Evolutionary conservation across 495 filamentous ascomycete genomes (phyloP).

Genomic region (Tetracladium setigerum): DNA sequence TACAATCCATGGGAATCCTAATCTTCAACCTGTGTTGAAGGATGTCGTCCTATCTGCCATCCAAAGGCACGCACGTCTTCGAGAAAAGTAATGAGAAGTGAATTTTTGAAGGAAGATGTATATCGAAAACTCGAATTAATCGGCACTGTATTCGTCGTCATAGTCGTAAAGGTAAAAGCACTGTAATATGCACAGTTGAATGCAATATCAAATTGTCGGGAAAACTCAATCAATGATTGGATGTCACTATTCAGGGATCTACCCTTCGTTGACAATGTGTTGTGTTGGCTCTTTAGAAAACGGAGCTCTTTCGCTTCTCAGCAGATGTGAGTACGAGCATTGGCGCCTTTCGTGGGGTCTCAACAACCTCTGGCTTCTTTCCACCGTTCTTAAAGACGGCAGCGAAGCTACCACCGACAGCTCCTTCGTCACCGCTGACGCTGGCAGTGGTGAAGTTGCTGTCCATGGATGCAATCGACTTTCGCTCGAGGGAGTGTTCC

Average conservation of each 20-base stretch:
- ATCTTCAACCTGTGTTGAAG: background rate
- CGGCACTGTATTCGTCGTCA: conserved; percentile 19
- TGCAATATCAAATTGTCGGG: conserved; percentile 27
- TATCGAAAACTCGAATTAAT: conserved; percentile 13
- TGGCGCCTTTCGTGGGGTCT: conserved; percentile 69
- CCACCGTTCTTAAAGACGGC: conserved; percentile 49
- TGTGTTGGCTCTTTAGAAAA: conserved; percentile 33
- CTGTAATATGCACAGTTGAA: conserved; percentile 26
- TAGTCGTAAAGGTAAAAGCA: conserved; percentile 22
- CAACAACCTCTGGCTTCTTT: conserved; percentile 38
- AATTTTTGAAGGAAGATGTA: conserved; percentile 11
- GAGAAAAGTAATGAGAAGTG: conserved; percentile 11
- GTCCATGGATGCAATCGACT: conserved; percentile 34
- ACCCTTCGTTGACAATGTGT: conserved; percentile 19
- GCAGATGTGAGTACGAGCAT: conserved; percentile 82
- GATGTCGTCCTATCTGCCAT: background rate
- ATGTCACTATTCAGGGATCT: conserved; percentile 23
- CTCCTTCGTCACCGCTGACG: conserved; percentile 53
- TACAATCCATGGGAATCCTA: conserved; percentile 17
- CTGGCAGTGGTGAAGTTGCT: conserved; percentile 52
- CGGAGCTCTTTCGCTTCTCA: conserved; percentile 81
- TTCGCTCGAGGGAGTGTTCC: conserved; percentile 52
- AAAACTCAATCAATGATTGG: conserved; percentile 22
- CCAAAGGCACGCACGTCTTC: background rate
- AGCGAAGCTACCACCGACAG: conserved; percentile 41